Percentiles rank a stretch among this genome's conserved stretches.
Evolutionary conservation across 2,329 filamentous ascomycete species (phyloP).

Genomic region (Ambrosiella cleistominuta): DNA sequence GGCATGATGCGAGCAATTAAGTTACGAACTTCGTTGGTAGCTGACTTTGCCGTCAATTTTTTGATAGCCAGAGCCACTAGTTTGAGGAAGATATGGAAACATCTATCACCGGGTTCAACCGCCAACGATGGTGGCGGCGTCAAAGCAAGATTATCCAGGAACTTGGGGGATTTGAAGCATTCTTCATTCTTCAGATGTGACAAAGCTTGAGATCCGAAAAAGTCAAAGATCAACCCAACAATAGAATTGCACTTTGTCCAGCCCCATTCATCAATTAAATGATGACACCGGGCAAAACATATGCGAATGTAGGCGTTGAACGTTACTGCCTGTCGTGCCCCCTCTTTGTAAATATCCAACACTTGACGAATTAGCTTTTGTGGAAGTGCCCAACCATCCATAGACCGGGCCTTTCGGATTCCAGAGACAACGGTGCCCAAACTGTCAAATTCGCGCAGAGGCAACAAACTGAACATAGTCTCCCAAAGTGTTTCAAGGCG

Average conservation of each 20-base stretch:
- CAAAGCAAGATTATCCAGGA: constrained; percentile 35
- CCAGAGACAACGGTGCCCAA: constrained; percentile 29
- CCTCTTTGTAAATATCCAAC: constrained; percentile 40
- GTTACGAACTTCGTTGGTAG: constrained; percentile 41
- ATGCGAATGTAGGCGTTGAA: constrained; percentile 50
- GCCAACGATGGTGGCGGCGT: constrained; percentile 29
- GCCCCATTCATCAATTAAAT: constrained; percentile 46
- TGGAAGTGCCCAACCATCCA: constrained; percentile 43
- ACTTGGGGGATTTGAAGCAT: constrained; percentile 40
- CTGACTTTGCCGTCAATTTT: constrained; percentile 28
- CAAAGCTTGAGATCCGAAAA: constrained; percentile 45
- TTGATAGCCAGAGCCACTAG: constrained; percentile 40
- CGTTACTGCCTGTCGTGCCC: constrained; percentile 36
- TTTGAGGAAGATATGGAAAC: constrained; percentile 52
- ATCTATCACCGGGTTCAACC: constrained; percentile 38
- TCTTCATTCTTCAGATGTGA: constrained; percentile 48
- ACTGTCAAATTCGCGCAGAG: constrained; percentile 41
- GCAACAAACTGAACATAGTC: constrained; percentile 41
- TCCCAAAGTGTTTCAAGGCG: constrained; percentile 40
- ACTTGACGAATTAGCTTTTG: constrained; percentile 39
- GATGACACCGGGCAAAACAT: constrained; percentile 42
- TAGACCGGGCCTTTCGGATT: constrained; percentile 17
- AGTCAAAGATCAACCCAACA: constrained; percentile 47
- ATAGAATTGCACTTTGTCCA: constrained; percentile 42
- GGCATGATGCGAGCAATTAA: constrained; percentile 43